Percentiles rank a stretch among this genome's conserved stretches.
Conservation (phyloP, 768 basidiomycete species). For the Lentinus brumalis region DNA sequence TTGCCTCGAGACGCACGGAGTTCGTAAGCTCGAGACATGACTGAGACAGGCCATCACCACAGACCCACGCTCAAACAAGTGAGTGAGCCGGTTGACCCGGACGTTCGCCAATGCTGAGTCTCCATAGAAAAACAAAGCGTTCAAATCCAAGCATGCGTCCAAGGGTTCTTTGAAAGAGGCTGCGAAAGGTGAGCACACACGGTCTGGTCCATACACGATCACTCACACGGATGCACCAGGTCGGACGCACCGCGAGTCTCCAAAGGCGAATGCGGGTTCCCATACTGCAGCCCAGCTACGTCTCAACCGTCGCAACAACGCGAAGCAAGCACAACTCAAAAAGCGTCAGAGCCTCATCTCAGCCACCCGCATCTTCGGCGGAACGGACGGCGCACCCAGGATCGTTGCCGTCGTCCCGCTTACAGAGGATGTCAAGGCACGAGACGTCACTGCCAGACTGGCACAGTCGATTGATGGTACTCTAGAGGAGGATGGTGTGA, state of each 20-base stretch:
- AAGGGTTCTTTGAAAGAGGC: conserved; percentile 83
- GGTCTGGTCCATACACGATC: not conserved
- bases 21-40: conserved; percentile 31
- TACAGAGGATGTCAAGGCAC: conserved; percentile 61
- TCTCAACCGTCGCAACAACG: conserved; percentile 78
- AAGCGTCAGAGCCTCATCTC: conserved; percentile 72
- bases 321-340: conserved; percentile 77
- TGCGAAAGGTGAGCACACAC: conserved; percentile 67
- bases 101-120: not conserved
- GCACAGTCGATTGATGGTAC: conserved; percentile 60
- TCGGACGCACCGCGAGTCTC: conserved; percentile 54
- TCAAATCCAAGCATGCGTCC: conserved; percentile 89
- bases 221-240: conserved; percentile 41
- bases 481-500: conserved; percentile 50
- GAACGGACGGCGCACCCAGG: conserved; percentile 77
- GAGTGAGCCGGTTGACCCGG: conserved; percentile 17
- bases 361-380: conserved; percentile 76
- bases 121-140: conserved; percentile 81
- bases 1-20: no score
- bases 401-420: conserved; percentile 90
- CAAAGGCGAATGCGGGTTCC: conserved; percentile 50
- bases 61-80: conserved; percentile 87
- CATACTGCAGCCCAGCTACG: conserved; percentile 68
- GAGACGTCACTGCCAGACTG: conserved; percentile 55
- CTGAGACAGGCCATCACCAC: conserved; percentile 62